Conservation (phyloP, 2,329 filamentous ascomycete species). For the Colletotrichum limetticola region DNA sequence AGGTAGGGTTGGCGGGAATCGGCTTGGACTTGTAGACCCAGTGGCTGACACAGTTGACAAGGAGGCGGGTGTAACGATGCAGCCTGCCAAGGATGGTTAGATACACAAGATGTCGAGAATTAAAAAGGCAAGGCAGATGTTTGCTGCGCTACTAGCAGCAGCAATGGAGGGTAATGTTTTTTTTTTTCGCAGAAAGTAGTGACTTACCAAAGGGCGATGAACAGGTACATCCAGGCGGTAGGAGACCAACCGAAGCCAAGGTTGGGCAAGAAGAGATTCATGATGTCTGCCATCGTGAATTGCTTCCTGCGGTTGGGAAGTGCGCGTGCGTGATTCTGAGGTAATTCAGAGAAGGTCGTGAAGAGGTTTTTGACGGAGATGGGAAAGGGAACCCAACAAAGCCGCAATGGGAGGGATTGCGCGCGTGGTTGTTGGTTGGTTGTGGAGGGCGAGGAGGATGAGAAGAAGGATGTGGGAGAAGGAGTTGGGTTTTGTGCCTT, state of each 20-base stretch:
- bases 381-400: not conserved
- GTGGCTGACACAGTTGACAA: constrained; percentile 87
- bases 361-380: not conserved
- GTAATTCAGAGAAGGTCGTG: not conserved
- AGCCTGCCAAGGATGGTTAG: constrained; percentile 64
- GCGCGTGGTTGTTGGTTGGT: not conserved
- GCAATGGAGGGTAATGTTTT: not conserved
- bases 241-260: constrained; percentile 33
- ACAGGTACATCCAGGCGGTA: constrained; percentile 35
- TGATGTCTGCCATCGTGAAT: constrained; percentile 25
- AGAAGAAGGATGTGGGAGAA: not conserved
- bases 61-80: constrained; percentile 86
- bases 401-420: not conserved
- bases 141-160: not conserved
- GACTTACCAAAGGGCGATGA: constrained; percentile 57
- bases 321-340: not conserved
- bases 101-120: not conserved
- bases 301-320: not conserved
- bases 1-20: constrained; percentile 82
- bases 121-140: not conserved
- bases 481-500: not conserved
- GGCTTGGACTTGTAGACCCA: constrained; percentile 89
- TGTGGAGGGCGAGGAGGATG: not conserved
- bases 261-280: constrained; percentile 31
- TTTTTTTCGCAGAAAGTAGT: not conserved